A percentile compares a stretch with the other conserved stretches of the same genome.
phyloP scores from a whole-genome alignment of 495 filamentous ascomycete species.

The Penicillium nucicola region DNA sequence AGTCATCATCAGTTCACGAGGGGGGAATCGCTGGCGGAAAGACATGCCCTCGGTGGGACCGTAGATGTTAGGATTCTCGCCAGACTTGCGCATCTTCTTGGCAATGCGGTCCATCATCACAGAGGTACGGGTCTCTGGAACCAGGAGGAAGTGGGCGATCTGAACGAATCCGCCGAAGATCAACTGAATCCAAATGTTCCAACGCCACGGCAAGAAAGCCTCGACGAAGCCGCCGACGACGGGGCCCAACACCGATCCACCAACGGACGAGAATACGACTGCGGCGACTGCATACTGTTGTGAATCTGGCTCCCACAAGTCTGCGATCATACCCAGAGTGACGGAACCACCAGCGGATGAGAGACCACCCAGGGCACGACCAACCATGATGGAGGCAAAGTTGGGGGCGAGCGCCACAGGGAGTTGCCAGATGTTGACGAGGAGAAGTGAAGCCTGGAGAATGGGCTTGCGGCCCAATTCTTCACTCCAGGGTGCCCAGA shows the following conservation, averaged over 20 bases:
- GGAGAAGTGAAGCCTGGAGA: slow-evolving; percentile 51
- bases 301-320: slow-evolving; percentile 58
- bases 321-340: slow-evolving; percentile 60
- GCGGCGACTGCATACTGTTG: slow-evolving; percentile 61
- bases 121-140: slow-evolving; percentile 57
- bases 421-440: slow-evolving; percentile 60
- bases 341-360: slow-evolving; percentile 62
- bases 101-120: slow-evolving; percentile 60
- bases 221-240: slow-evolving; percentile 60
- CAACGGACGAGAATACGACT: slow-evolving; percentile 63
- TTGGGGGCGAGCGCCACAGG: slow-evolving; percentile 52
- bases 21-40: slow-evolving; percentile 56
- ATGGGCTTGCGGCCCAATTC: slow-evolving; percentile 58
- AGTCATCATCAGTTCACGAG: slow-evolving; percentile 51
- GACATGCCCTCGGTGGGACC: slow-evolving; percentile 61
- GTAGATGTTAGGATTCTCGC: slow-evolving; percentile 54
- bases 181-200: slow-evolving; percentile 59
- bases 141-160: slow-evolving; percentile 47
- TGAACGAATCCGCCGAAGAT: slow-evolving; percentile 58
- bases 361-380: slow-evolving; percentile 56
- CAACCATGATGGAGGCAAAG: slow-evolving; percentile 54
- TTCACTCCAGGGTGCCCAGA: slow-evolving; percentile 67
- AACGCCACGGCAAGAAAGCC: slow-evolving; percentile 47
- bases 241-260: slow-evolving; percentile 59
- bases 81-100: slow-evolving; percentile 49